Evolutionary conservation across 805 yeast genomes (phyloP), one percentile per base, ranked within the genome.

Genomic region (Saccharomycopsis fodiens): DNA sequence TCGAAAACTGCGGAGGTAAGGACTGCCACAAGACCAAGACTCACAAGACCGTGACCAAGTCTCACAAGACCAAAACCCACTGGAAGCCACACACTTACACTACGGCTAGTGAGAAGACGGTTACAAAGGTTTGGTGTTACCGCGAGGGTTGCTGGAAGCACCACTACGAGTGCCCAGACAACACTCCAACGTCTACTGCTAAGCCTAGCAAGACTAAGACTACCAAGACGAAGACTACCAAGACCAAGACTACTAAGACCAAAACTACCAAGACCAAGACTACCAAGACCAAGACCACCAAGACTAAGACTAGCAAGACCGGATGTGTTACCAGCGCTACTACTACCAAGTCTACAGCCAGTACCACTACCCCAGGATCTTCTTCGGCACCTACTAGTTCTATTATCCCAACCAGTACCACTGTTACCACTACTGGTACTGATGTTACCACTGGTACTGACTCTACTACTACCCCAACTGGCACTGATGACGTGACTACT

Each of bases 1-100:
- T 32, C 23, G 44, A 40, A 16, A 17, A 42, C 23, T 42, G 45
- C 23, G 45, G 45, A 22, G 35, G 29, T n/a, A 35, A 29, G n/a
- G 22, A 15, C 27, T 42, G 45, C 17, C 17, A 20, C n/a, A 15
- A 6, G 2, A 39, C 17, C n/a, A 39, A 36, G 22, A 6, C 16
- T 13, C 17, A 25, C 10, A 25, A 10, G 6, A 10, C 10, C 10
- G 29, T 25, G 10, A 7, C 29, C 10, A 25, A 25, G 29, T 7
- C 29, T 25, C 6, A 6, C 10, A 6, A 25, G 29, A 7, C 10
- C 29, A 25, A 25, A 6, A 25, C 29, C 29, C 6, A 25, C 10
- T 25, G 29, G 29, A 25, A 7, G 6, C 29, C 29, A 7, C 10
- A 25, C 10, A 25, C 29, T 10, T 25, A 25, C 29, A 25, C 29